Evolutionary conservation across 2,329 filamentous ascomycete species (phyloP).

Genomic region (Hypoxylon sp.): DNA sequence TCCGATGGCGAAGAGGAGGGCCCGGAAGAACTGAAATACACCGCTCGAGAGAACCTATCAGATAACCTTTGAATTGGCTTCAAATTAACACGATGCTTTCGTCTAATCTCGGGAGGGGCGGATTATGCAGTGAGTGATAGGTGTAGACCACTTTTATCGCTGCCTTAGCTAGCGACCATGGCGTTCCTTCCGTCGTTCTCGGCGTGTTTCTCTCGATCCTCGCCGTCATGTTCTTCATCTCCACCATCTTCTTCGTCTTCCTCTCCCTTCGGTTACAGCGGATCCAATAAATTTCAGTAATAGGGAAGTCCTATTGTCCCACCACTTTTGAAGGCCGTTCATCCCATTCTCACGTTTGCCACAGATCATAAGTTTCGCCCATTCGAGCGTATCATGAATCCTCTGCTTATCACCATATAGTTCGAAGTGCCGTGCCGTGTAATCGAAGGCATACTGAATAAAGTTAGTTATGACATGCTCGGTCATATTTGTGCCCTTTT

Average conservation of each 20-base stretch:
- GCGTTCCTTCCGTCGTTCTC: too few species aligned
- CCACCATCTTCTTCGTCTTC: too few species aligned
- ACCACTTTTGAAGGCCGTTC: slow-evolving; percentile 7
- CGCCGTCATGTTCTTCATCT: too few species aligned
- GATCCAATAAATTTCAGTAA: background rate
- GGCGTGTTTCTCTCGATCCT: too few species aligned
- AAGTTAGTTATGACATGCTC: background rate
- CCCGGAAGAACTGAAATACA: background rate
- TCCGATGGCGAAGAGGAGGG: background rate
- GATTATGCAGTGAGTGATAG: too few species aligned
- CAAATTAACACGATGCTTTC: background rate
- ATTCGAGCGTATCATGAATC: slow-evolving; percentile 6
- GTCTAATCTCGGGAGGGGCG: background rate
- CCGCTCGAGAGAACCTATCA: background rate
- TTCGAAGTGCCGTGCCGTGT: background rate
- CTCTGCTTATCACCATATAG: slow-evolving; percentile 5
- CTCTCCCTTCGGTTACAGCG: too few species aligned
- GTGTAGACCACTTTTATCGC: too few species aligned
- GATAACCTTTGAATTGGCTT: background rate
- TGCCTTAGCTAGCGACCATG: too few species aligned
- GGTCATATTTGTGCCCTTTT: background rate
- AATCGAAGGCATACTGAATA: background rate
- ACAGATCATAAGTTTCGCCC: slow-evolving; percentile 1
- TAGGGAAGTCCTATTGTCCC: background rate
- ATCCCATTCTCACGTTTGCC: slow-evolving; percentile 5